phyloP scores from a whole-genome alignment of 352 stramenopile genomes.

The Phytophthora ohioensis region DNA sequence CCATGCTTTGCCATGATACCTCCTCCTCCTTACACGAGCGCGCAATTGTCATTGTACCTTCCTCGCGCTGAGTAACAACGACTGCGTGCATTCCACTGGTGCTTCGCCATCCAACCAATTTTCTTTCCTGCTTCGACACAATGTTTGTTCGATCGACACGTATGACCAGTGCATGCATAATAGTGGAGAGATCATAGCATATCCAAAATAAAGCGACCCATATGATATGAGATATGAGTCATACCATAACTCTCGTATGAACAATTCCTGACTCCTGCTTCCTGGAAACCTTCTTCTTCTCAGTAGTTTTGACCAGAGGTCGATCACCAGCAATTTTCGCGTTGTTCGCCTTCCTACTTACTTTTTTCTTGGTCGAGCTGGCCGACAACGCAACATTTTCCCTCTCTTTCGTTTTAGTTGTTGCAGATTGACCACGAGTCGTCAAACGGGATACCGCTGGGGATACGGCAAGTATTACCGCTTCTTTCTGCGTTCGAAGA shows the following conservation, averaged over 20 bases:
- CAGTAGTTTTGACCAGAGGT: not conserved
- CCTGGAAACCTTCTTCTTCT: constrained; percentile 23
- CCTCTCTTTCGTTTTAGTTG: constrained; percentile 15
- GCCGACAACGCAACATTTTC: constrained; percentile 19
- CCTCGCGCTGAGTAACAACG: too few species aligned
- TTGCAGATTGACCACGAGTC: not conserved
- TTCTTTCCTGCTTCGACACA: constrained; percentile 2
- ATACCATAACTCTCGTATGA: constrained; percentile 12
- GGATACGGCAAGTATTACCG: constrained; percentile 22
- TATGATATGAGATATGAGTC: not conserved
- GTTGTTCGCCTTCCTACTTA: constrained; percentile 14
- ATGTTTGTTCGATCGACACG: not conserved
- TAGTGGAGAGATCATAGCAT: too few species aligned
- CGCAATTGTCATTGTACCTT: too few species aligned
- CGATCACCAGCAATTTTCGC: not conserved
- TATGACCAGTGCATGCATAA: not conserved
- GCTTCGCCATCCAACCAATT: not conserved
- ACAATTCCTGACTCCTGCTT: constrained; percentile 4
- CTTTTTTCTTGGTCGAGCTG: constrained; percentile 27
- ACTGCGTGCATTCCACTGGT: not conserved
- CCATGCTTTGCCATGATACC: too few species aligned
- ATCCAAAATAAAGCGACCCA: too few species aligned
- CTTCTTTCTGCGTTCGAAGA: constrained; percentile 33
- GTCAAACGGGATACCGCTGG: constrained; percentile 24
- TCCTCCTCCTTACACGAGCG: too few species aligned